These are phyloP conservation scores for Cyclostephanos tholiformis DNA, from an alignment of 108 stramenopile genomes.

Conservation along the genomic window DNA sequence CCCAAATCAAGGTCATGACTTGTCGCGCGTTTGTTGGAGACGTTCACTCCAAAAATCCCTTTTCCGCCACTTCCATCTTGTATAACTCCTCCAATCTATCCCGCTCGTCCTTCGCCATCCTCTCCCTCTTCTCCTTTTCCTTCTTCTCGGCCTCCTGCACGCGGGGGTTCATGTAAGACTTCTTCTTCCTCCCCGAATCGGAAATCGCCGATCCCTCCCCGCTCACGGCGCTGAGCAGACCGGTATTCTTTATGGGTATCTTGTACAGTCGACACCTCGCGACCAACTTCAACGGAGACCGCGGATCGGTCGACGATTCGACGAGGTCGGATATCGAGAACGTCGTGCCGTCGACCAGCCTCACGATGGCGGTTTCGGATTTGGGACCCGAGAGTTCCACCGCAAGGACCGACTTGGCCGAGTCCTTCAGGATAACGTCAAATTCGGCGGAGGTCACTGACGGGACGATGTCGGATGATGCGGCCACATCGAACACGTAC, in stretches of 20 bases:
- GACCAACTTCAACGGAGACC: slow-evolving; percentile 72
- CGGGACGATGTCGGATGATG: slow-evolving; percentile 53
- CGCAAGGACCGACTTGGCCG: slow-evolving; percentile 58
- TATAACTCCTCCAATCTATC: slow-evolving; percentile 65
- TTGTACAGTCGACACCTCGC: slow-evolving; percentile 72
- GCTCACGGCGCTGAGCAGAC: slow-evolving; percentile 53
- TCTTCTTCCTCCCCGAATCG: slow-evolving; percentile 61
- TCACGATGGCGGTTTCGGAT: slow-evolving; percentile 70
- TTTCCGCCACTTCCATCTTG: slow-evolving; percentile 23
- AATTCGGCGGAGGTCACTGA: slow-evolving; percentile 79
- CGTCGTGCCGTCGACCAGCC: slow-evolving; percentile 72
- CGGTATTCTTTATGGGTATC: slow-evolving; percentile 66
- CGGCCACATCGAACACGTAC: not conserved
- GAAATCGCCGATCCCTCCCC: slow-evolving; percentile 36
- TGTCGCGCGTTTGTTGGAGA: too few relatives aligned
- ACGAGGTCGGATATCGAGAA: slow-evolving; percentile 79
- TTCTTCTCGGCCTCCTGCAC: slow-evolving; percentile 75
- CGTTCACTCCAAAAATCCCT: slow-evolving; percentile 11
- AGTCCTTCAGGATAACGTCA: slow-evolving; percentile 62
- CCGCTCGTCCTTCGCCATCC: slow-evolving; percentile 76
- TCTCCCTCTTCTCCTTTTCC: slow-evolving; percentile 58
- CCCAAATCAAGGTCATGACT: too few relatives aligned
- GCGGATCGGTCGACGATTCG: slow-evolving; percentile 74
- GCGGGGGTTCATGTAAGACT: slow-evolving; percentile 72
- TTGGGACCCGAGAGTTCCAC: slow-evolving; percentile 82